phyloP scores from a whole-genome alignment of 768 basidiomycete genomes.

The Leccinum incarnatum region DNA sequence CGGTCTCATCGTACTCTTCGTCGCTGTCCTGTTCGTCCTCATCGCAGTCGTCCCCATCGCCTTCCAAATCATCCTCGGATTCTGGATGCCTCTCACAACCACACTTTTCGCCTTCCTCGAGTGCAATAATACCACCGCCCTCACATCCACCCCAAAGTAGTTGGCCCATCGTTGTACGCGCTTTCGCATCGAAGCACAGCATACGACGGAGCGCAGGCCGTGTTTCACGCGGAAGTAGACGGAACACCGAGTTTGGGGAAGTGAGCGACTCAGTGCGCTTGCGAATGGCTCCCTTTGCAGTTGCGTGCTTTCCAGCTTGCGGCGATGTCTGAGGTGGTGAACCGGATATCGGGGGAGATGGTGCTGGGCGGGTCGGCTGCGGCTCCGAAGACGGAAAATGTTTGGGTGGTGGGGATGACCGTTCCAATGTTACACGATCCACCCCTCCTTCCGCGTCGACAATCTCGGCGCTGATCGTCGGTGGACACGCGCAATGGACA shows the following conservation, averaged over 20 bases:
- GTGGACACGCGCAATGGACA: conserved; percentile 4
- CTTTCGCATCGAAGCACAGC: conserved; percentile 86
- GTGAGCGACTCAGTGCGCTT: conserved; percentile 24
- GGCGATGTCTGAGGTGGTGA: not conserved
- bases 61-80: conserved; percentile 34
- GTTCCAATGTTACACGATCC: conserved; percentile 4
- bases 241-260: conserved; percentile 84
- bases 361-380: conserved; percentile 26
- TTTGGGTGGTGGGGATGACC: conserved; percentile 6
- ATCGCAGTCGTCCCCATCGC: conserved; percentile 39
- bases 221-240: conserved; percentile 90
- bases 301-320: conserved; percentile 40
- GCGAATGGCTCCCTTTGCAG: conserved; percentile 36
- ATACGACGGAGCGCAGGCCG: conserved; percentile 88
- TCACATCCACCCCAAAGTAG: conserved; percentile 80
- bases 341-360: conserved; percentile 16
- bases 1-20: conserved; percentile 59
- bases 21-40: conserved; percentile 14
- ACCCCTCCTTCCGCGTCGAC: not conserved
- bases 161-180: conserved; percentile 91
- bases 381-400: conserved; percentile 16
- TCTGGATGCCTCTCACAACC: conserved; percentile 52
- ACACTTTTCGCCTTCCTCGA: conserved; percentile 46
- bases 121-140: conserved; percentile 59
- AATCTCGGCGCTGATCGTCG: not conserved